Evolutionary conservation across 1,284 basidiomycete species (phyloP), one percentile per base, ranked within the genome.

Genomic region (Leccinum ponderosum): DNA sequence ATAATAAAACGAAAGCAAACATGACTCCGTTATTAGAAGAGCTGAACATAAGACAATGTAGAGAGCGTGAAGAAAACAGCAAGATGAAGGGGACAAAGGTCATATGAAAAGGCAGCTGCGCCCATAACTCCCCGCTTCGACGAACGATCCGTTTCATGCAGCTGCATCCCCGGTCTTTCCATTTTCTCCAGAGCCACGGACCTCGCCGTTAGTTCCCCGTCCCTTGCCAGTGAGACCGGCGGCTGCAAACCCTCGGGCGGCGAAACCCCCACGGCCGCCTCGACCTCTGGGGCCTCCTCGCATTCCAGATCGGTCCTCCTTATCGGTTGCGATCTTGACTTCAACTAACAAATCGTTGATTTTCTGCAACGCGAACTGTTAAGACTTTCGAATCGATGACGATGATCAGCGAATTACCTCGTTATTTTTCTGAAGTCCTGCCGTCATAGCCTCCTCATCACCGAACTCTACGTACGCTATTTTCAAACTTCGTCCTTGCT

Each of bases 401-500:
- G 63, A 62, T 6, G 54, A 75, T 81, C 5, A 4, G 14, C 4
- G 5, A 20, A 20, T 62, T 65, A 92, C 92, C 73, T 87, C 86
- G 14, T 80, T 83, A 67, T 90, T 86, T 66, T 86, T 87, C 64
- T 85, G 87, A 25, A 95, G 76, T 1, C 87, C 93, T 25, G 79
- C 82, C 68, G 85, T 89, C 90, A 95, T 92, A 22, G 86, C 81
- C 53, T 89, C 89, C 69, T 95, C 93, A 68, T 90, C 90, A 6
- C 85, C 89, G 74, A 95, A 96, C 73, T 96, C 94, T 62, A 95
- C 85, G 68, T 94, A 96, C 1, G 86, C 91, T 60, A 91, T 79
- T 66, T 80, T 87, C 66, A 79, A 76, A 59, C 65, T 77, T 60
- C 83, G 83, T 27, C 83, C 82, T 5, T 76, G 68, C 62, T 75